Percentiles rank a stretch among this genome's conserved stretches.
phyloP scores from a whole-genome alignment of 2,329 filamentous ascomycete species.

The Phaeosphaeria sp. region DNA sequence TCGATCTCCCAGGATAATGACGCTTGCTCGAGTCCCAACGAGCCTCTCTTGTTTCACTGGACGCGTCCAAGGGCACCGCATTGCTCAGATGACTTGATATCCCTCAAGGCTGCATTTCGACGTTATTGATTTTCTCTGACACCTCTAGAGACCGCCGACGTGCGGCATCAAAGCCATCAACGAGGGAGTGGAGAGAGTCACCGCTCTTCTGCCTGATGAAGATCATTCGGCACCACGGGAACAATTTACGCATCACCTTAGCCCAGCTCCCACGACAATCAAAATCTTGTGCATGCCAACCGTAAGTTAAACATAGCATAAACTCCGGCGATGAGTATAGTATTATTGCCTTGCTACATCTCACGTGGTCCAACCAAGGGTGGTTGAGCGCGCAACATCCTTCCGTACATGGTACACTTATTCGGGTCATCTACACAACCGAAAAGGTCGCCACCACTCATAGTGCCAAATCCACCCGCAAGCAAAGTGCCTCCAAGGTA shows the following conservation, averaged over 20 bases:
- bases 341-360: neutral
- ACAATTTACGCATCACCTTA: neutral
- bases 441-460: neutral
- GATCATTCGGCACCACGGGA: conserved; percentile 2
- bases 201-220: conserved; percentile 6
- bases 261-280: neutral
- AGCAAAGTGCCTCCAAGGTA: neutral
- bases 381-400: neutral
- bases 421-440: neutral
- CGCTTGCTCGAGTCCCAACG: neutral
- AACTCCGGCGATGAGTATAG: neutral
- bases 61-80: neutral
- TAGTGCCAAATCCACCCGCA: neutral
- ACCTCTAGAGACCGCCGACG: neutral
- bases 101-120: neutral
- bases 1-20: conserved; percentile 2
- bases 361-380: neutral
- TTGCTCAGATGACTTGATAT: neutral
- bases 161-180: neutral
- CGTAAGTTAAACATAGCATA: neutral
- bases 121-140: neutral
- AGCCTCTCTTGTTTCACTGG: neutral
- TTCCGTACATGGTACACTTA: neutral
- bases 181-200: neutral
- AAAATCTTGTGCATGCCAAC: neutral